phyloP scores from a whole-genome alignment of 2,329 filamentous ascomycete species.

The Calcarisporium arbuscula region DNA sequence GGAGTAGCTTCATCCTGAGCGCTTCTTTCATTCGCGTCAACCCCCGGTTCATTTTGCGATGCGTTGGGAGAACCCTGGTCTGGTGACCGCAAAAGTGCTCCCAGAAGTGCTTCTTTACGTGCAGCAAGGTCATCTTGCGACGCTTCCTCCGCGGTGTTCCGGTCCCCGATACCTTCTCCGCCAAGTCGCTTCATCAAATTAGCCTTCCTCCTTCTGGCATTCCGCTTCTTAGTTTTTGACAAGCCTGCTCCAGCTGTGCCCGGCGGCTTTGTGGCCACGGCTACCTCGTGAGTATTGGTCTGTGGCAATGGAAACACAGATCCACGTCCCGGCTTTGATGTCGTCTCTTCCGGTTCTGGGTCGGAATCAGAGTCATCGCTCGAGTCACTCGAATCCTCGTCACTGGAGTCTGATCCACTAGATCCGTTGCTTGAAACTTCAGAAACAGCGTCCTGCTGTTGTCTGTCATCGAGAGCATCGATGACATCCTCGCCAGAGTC shows the following conservation, averaged over 20 bases:
- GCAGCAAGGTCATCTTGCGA: constrained; percentile 24
- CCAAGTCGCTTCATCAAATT: constrained; percentile 17
- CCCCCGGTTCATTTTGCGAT: neutral
- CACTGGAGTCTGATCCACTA: constrained; percentile 12
- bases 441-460: constrained; percentile 3
- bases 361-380: constrained; percentile 19
- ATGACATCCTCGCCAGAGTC: constrained; percentile 4
- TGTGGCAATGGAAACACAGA: constrained; percentile 1
- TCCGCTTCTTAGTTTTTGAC: constrained; percentile 43
- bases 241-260: constrained; percentile 30
- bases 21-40: neutral
- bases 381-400: constrained; percentile 4
- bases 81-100: constrained; percentile 14
- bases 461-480: constrained; percentile 12
- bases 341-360: constrained; percentile 28
- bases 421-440: constrained; percentile 9
- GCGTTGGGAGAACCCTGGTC: constrained; percentile 10
- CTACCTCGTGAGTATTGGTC: neutral
- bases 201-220: constrained; percentile 39
- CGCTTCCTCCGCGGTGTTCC: constrained; percentile 6
- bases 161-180: constrained; percentile 11
- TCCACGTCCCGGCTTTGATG: constrained; percentile 22
- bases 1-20: neutral
- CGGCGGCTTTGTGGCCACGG: constrained; percentile 5
- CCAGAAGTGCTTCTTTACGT: constrained; percentile 35